Evolutionary conservation across 1,284 basidiomycete genomes (phyloP).

Genomic region (Puccinia coronata): DNA sequence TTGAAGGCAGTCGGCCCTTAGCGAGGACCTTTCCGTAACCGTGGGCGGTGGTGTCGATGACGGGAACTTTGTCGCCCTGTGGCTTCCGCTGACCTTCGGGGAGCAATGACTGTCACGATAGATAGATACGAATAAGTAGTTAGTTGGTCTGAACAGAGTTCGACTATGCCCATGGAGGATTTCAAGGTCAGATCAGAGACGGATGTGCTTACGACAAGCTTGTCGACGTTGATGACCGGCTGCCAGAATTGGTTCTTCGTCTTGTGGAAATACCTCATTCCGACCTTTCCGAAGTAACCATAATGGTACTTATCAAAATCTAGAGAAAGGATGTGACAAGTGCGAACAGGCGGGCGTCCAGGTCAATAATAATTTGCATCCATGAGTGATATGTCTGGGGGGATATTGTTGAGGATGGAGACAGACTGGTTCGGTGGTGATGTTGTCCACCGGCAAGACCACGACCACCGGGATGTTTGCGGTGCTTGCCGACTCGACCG

Average conservation of each 20-base stretch:
- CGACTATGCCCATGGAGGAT: conserved; percentile 61
- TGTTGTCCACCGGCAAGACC: conserved; percentile 99
- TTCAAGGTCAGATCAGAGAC: not conserved
- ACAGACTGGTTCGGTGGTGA: conserved; percentile 76
- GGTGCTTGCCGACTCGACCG: conserved; percentile 99
- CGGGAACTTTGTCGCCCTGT: conserved; percentile 76
- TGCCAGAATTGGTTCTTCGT: conserved; percentile 87
- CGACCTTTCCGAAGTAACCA: conserved; percentile 94
- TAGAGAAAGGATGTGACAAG: conserved; percentile 36
- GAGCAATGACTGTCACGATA: conserved; percentile 57
- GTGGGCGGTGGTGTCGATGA: conserved; percentile 80
- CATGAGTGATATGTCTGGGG: not conserved
- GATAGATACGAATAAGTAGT: conserved; percentile 72
- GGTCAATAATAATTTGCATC: conserved; percentile 57
- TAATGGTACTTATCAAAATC: conserved; percentile 72
- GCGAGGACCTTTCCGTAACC: conserved; percentile 91
- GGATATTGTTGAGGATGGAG: not conserved
- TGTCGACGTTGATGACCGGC: conserved; percentile 96
- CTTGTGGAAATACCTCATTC: conserved; percentile 96
- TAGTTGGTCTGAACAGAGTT: conserved; percentile 23
- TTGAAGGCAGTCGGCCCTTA: conserved; percentile 67
- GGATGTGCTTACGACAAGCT: conserved; percentile 63
- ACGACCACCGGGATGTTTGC: conserved; percentile 99
- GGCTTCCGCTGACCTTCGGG: conserved; percentile 57
- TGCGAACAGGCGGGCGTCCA: too few relatives aligned